These are phyloP conservation scores for Penicillium cataractarum DNA, from an alignment of 495 filamentous ascomycete genomes.

Conservation along the genomic window DNA sequence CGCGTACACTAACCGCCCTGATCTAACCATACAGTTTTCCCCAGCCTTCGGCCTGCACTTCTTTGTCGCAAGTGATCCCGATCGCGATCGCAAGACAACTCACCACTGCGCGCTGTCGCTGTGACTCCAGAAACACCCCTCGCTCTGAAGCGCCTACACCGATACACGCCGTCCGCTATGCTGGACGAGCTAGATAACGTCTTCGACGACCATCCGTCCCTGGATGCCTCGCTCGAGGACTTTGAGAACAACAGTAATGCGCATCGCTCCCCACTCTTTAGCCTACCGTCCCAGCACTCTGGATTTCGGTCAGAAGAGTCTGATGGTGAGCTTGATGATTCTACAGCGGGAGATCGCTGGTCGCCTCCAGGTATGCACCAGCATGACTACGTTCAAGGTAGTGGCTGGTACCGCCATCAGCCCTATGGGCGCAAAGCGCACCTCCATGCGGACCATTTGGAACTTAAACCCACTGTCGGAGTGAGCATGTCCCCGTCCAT, in stretches of 20 bases:
- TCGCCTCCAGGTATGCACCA: slow-evolving; percentile 62
- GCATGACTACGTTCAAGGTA: slow-evolving; percentile 51
- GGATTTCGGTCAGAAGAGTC: slow-evolving; percentile 72
- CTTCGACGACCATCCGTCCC: slow-evolving; percentile 69
- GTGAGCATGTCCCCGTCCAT: slow-evolving; percentile 47
- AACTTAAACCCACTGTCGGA: slow-evolving; percentile 47
- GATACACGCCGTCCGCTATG: slow-evolving; percentile 49
- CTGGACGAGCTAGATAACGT: slow-evolving; percentile 52
- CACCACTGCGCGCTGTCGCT: slow-evolving; percentile 27
- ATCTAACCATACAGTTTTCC: background rate
- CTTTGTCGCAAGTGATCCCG: slow-evolving; percentile 7
- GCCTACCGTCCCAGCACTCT: slow-evolving; percentile 73
- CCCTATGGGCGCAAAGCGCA: slow-evolving; percentile 46
- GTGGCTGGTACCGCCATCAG: slow-evolving; percentile 65
- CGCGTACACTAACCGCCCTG: slow-evolving; percentile 28
- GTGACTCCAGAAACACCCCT: slow-evolving; percentile 16
- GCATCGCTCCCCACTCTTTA: slow-evolving; percentile 57
- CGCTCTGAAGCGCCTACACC: slow-evolving; percentile 27
- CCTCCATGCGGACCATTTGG: slow-evolving; percentile 29
- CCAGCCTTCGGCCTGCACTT: slow-evolving; percentile 10
- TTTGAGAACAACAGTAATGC: slow-evolving; percentile 64
- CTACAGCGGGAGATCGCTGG: slow-evolving; percentile 51
- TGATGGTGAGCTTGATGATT: slow-evolving; percentile 47
- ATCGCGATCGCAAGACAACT: slow-evolving; percentile 15
- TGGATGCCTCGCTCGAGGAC: slow-evolving; percentile 76